phyloP scores from a whole-genome alignment of 495 filamentous ascomycete genomes.

The Aspergillus leporis region DNA sequence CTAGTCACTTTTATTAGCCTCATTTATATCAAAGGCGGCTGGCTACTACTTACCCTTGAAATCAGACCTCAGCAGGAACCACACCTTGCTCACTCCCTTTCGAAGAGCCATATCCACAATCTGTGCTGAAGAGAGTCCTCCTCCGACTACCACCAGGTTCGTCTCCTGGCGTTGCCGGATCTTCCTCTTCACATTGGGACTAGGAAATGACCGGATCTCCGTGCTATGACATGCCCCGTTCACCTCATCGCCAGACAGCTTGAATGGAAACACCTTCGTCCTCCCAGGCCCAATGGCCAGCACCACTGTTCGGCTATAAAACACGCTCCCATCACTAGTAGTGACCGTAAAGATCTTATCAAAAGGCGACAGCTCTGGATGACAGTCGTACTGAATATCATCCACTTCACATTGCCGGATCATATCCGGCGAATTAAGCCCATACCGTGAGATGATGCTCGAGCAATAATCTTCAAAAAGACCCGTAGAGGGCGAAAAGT shows the following conservation, averaged over 20 bases:
- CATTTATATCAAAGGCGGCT: not conserved
- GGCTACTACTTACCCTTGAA: slow-evolving; percentile 41
- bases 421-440: slow-evolving; percentile 41
- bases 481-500: slow-evolving; percentile 57
- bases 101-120: slow-evolving; percentile 56
- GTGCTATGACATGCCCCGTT: slow-evolving; percentile 56
- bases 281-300: slow-evolving; percentile 58
- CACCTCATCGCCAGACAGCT: slow-evolving; percentile 36
- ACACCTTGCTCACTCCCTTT: slow-evolving; percentile 54
- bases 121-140: slow-evolving; percentile 62
- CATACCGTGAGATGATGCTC: slow-evolving; percentile 53
- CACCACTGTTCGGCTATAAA: slow-evolving; percentile 53
- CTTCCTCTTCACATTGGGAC: slow-evolving; percentile 42
- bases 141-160: slow-evolving; percentile 60
- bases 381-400: slow-evolving; percentile 51
- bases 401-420: slow-evolving; percentile 50
- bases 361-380: slow-evolving; percentile 24
- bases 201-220: slow-evolving; percentile 53
- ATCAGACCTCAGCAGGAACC: slow-evolving; percentile 58
- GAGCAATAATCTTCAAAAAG: slow-evolving; percentile 60
- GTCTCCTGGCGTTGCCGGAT: slow-evolving; percentile 47
- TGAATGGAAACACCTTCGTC: slow-evolving; percentile 51
- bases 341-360: slow-evolving; percentile 53
- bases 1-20: slow-evolving; percentile 18
- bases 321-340: slow-evolving; percentile 44